These are phyloP conservation scores for Phytopythium mirpurense DNA, from an alignment of 352 stramenopile species.

Conservation along the genomic window DNA sequence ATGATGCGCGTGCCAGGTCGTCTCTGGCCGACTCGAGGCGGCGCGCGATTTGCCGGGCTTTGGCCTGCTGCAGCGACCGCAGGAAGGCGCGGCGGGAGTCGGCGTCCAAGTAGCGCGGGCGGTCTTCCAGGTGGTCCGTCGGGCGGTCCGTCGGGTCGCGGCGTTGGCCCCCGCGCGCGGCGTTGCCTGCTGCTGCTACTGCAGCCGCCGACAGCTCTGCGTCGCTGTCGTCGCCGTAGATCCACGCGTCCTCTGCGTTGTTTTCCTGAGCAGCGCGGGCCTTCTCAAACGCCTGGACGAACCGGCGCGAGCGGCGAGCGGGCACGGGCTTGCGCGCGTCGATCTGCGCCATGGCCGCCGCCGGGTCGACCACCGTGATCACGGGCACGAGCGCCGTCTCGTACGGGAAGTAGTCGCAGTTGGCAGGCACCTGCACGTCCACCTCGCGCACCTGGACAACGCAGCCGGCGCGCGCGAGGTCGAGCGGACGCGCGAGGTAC, in stretches of 20 bases:
- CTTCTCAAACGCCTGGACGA: conserved; percentile 21
- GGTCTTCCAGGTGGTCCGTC: no score
- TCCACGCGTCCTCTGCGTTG: neutral
- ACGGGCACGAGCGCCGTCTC: conserved; percentile 51
- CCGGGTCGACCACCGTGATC: conserved; percentile 45
- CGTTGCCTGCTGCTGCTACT: no score
- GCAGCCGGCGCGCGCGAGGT: conserved; percentile 43
- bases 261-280: conserved; percentile 3
- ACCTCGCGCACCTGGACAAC: conserved; percentile 20
- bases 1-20: no score
- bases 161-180: no score
- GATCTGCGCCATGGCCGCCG: conserved; percentile 4
- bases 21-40: no score
- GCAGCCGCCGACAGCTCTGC: no score
- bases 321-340: neutral
- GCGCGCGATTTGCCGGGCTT: no score
- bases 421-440: conserved; percentile 26
- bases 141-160: neutral
- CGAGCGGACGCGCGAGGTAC: conserved; percentile 53
- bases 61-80: conserved; percentile 10
- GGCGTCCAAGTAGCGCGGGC: conserved; percentile 18
- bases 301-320: conserved; percentile 12
- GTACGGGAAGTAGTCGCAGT: conserved; percentile 70
- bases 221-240: neutral
- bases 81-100: conserved; percentile 19